Evolutionary conservation across 257 asterid genomes (phyloP).

Genomic region (Ligustrum vulgare): DNA sequence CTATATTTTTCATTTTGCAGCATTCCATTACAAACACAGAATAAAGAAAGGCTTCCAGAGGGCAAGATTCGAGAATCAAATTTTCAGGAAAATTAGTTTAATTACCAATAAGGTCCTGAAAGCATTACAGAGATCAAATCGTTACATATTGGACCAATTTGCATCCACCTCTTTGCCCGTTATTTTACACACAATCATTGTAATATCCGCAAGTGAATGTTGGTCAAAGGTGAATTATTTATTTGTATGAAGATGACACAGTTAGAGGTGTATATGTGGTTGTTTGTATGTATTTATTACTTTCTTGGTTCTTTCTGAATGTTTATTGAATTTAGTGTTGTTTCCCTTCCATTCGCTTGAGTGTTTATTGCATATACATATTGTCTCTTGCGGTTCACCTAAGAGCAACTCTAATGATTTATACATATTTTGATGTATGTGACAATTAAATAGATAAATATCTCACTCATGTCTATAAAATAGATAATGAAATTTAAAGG

Average conservation of each 20-base stretch:
- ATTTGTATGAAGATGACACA: conserved; percentile 19
- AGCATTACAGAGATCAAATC: conserved; percentile 20
- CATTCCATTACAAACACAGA: conserved; percentile 23
- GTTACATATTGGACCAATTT: conserved; percentile 33
- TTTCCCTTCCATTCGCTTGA: background rate
- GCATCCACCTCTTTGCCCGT: conserved; percentile 29
- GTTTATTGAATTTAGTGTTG: conserved; percentile 9
- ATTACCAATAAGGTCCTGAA: conserved; percentile 39
- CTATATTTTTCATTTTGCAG: conserved; percentile 27
- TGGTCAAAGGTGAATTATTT: conserved; percentile 23
- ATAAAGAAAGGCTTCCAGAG: conserved; percentile 36
- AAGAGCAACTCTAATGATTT: too few relatives aligned
- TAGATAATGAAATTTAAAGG: too few relatives aligned
- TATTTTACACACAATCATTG: conserved; percentile 26
- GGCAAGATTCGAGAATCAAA: conserved; percentile 11
- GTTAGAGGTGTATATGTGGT: conserved; percentile 1
- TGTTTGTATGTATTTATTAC: conserved; percentile 26
- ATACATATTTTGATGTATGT: too few relatives aligned
- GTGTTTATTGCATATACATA: too few relatives aligned
- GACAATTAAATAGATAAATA: too few relatives aligned
- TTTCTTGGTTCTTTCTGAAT: conserved; percentile 16
- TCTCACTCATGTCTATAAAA: too few relatives aligned
- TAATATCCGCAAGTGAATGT: conserved; percentile 25
- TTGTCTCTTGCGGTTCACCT: too few relatives aligned
- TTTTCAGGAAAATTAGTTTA: conserved; percentile 14